Evolutionary conservation across 2,329 filamentous ascomycete species (phyloP), one percentile per base, ranked within the genome.

Genomic region (Dryadomyces quercus-mongolicae): DNA sequence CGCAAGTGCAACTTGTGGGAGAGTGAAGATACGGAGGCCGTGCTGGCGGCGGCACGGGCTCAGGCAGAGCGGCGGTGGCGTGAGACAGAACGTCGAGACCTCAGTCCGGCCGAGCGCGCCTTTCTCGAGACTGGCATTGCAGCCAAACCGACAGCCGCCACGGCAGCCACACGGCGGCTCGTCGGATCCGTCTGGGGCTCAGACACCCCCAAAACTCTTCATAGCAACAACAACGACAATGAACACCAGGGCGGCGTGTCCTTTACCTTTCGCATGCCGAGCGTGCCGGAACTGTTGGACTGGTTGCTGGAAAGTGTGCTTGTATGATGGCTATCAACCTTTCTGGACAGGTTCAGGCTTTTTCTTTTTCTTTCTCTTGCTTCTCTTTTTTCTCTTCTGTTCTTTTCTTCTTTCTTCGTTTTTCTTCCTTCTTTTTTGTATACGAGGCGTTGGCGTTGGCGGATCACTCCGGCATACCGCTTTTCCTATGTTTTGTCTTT

Each of bases 1-100:
- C 83, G 84, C 45, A 82, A 81, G 62, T 92, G 87, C 68, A 89
- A 90, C 64, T 74, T 92, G 12, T 86, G 84, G 71, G 86, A 91
- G 69, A 78, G 83, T 54, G 87, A 91, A 65, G 81, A 90, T 61
- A 79, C 76, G 55, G 86, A 89, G 57, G 71, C 74, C 38, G 81
- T 88, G 20, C 75, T 90, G 38, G 76, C 76, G 50, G 76, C 80
- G 56, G 87, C 88, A 0, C 84, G 83, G 46, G 79, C 82, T 61
- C 80, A 84, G 61, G 87, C 86, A 1, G 86, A 91, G 70, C 74
- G 74, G 47, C 78, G 79, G 62, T 92, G 86, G 86, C 77, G 77
- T 54, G 76, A 80, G 60, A 76, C 76, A 50, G 84, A 90, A 68
- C 77, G 76, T 44, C 69, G 75, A 21, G 76, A 77, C 55, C 67